phyloP scores from a whole-genome alignment of 2,329 filamentous ascomycete species.

The Zopfia rhizophila region DNA sequence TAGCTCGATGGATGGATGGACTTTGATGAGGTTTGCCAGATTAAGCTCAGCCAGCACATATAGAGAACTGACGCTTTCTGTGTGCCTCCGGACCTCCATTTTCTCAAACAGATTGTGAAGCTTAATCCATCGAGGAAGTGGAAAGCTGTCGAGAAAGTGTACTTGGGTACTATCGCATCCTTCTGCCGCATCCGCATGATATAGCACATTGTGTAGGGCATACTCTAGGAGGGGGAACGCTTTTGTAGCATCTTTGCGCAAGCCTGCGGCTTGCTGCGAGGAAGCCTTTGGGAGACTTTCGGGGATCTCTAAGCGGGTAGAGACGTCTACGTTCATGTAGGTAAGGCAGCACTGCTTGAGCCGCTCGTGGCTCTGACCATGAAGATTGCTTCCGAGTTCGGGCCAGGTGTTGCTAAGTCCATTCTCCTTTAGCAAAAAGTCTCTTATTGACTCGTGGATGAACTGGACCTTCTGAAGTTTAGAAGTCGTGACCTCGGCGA shows the following conservation, averaged over 20 bases:
- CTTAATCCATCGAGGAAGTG: slow-evolving; percentile 39
- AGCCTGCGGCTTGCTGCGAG: slow-evolving; percentile 1
- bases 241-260: slow-evolving; percentile 15
- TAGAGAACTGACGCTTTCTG: slow-evolving; percentile 20
- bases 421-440: slow-evolving; percentile 54
- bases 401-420: slow-evolving; percentile 44
- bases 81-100: slow-evolving; percentile 28
- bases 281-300: slow-evolving; percentile 17
- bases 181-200: slow-evolving; percentile 54
- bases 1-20: slow-evolving; percentile 22
- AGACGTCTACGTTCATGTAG: slow-evolving; percentile 49
- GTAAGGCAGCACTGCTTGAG: slow-evolving; percentile 57
- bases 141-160: slow-evolving; percentile 35
- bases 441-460: slow-evolving; percentile 44
- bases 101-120: slow-evolving; percentile 48
- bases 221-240: slow-evolving; percentile 61
- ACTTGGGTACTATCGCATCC: slow-evolving; percentile 28
- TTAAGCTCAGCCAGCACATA: slow-evolving; percentile 36
- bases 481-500: slow-evolving; percentile 28
- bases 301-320: slow-evolving; percentile 5
- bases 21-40: slow-evolving; percentile 41
- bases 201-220: slow-evolving; percentile 52
- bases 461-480: slow-evolving; percentile 39
- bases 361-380: slow-evolving; percentile 53
- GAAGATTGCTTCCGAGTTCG: slow-evolving; percentile 43